These are phyloP conservation scores for Tulasnella sp. DNA, from an alignment of 768 basidiomycete species.

Conservation along the genomic window DNA sequence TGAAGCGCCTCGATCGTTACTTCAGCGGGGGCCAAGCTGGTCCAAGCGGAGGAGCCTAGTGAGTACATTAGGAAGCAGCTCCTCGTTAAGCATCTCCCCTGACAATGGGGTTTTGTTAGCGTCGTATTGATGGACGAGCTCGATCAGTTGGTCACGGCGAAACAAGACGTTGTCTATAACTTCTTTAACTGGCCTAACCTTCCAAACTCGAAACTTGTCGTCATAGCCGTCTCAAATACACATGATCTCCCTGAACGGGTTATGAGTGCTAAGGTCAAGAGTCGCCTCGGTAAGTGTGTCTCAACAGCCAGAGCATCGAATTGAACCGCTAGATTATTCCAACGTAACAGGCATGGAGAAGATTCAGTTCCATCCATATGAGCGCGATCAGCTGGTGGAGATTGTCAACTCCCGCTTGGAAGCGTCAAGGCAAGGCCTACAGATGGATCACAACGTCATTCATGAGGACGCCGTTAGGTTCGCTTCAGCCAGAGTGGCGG, in stretches of 20 bases:
- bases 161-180: slow-evolving; percentile 98
- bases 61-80: slow-evolving; percentile 23
- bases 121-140: slow-evolving; percentile 98
- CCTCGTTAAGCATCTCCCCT: background rate
- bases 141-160: slow-evolving; percentile 89
- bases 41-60: slow-evolving; percentile 86
- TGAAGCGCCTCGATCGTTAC: slow-evolving; percentile 65
- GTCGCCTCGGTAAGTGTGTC: slow-evolving; percentile 61
- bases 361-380: slow-evolving; percentile 89
- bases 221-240: slow-evolving; percentile 94
- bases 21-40: slow-evolving; percentile 62
- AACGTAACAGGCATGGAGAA: slow-evolving; percentile 61
- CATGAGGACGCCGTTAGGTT: slow-evolving; percentile 68
- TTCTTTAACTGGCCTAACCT: slow-evolving; percentile 99
- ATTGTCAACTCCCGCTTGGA: slow-evolving; percentile 79
- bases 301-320: background rate
- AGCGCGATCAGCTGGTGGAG: slow-evolving; percentile 59
- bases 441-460: slow-evolving; percentile 31
- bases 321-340: background rate
- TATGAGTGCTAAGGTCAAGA: slow-evolving; percentile 84
- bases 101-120: slow-evolving; percentile 32
- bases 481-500: slow-evolving; percentile 67
- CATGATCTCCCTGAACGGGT: slow-evolving; percentile 96
- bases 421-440: slow-evolving; percentile 43
- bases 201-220: slow-evolving; percentile 76